Evolutionary conservation across 495 filamentous ascomycete species (phyloP).

Genomic region (Tuber indicum): DNA sequence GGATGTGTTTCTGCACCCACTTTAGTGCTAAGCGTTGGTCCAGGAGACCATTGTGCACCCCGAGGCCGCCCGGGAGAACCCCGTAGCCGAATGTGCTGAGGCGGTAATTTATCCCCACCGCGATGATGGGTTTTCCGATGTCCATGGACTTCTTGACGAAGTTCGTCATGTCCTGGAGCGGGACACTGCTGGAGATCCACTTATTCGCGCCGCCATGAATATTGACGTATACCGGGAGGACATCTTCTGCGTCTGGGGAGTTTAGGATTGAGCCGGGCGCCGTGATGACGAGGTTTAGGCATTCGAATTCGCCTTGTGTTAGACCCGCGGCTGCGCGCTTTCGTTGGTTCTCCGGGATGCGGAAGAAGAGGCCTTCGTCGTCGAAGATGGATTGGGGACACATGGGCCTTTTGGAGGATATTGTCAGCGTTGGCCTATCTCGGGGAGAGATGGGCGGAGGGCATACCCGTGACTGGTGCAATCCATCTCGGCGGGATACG

Average conservation of each 20-base stretch:
- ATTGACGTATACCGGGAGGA: not conserved
- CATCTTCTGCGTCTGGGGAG: not conserved
- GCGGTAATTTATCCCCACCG: conserved; percentile 21
- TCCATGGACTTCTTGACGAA: conserved; percentile 5
- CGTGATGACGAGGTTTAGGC: not conserved
- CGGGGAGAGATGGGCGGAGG: not conserved
- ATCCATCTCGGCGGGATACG: not conserved
- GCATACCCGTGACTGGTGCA: not conserved
- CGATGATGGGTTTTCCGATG: conserved; percentile 18
- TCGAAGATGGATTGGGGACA: not conserved
- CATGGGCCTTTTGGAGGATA: not conserved
- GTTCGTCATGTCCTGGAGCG: not conserved
- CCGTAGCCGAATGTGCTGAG: conserved; percentile 14
- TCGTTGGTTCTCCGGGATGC: not conserved
- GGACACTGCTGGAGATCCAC: not conserved
- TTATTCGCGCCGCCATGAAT: not conserved
- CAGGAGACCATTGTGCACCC: conserved; percentile 52
- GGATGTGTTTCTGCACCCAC: conserved; percentile 66
- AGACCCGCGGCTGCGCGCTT: not conserved
- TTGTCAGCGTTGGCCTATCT: not conserved
- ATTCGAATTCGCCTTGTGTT: not conserved
- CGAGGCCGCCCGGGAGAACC: conserved; percentile 13
- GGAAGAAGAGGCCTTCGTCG: not conserved
- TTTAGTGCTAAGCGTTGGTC: conserved; percentile 64
- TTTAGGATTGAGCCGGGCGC: not conserved